Evolutionary conservation across 225 moss, liverwort and hornwort genomes (phyloP), one percentile per base, ranked within the genome.

Genomic region (Neckera pumila): DNA sequence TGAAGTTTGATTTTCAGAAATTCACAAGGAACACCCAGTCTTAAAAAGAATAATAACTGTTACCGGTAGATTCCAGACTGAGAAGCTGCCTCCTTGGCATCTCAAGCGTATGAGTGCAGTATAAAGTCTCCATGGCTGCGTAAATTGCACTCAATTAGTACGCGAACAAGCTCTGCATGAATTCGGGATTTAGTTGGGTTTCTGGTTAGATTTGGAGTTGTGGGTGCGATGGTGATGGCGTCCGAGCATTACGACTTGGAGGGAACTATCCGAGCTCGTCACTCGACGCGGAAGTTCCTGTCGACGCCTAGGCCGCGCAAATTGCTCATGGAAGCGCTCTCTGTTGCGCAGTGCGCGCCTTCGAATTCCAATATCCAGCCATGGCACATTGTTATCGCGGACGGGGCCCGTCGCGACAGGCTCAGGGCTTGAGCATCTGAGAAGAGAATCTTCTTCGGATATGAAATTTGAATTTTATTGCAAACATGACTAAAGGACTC

Each of bases 361-460:
- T 93, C 90, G 14, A 94, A 88, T 54, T 94, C 94, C 54, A 94
- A 94, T 76, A 94, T 94, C 72, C 93, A 94, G 93, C 94, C 94
- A 17, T 94, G 93, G 93, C 85, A 85, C 58, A 14, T 90, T 14
- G 76, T 90, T 71, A 85, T 94, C 49, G 93, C 90, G 13, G 90
- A 88, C 5, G 93, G 94, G 17, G 75, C 77, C 42, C 87, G 89
- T 18, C 51, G 91, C 12, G 88, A 93, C 47, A 87, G 86, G 18
- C 87, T 94, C 34, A 60, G 38, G 87, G 61, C 65, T 67, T 84
- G 59, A 67, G 67, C 66, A 49, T 49, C 36, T 26, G 26, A n/a
- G 54, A 20, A 53, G 71, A 63, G 53, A 63, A 42, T 42, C 10
- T 25, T 80, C n/a, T 57, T 64, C 43, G 10, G 27, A 64, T 26